Evolutionary conservation across 768 basidiomycete genomes (phyloP), one percentile per base, ranked within the genome.

Genomic region (Phylloporus sp.): DNA sequence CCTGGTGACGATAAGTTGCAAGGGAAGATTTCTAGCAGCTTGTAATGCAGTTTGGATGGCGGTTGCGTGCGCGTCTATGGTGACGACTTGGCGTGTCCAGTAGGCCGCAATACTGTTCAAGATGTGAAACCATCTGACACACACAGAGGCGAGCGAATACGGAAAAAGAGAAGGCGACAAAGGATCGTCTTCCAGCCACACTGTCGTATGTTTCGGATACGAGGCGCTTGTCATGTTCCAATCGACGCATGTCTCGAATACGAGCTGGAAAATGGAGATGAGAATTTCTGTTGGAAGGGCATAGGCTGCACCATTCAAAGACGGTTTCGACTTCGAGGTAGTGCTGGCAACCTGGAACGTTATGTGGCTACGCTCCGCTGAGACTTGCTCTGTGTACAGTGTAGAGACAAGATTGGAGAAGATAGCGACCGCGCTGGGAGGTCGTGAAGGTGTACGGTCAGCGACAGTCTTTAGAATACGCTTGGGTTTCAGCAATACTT

Each of bases 61-160:
- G 21, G 46, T 35, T 29, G 20, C 29, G 17, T 40, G 20, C 27
- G 51, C 40, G 33, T 55, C 57, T 22, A 58, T 37, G 23, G 38
- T 55, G 31, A 58, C 23, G 42, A 58, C 41, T 33, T 46, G 38
- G 34, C 57, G 52, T 24, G 55, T 57, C 57, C 55, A 57, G 43
- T 48, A 57, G 18, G 40, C 52, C 8, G 46, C 42, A n/a, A 46
- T 32, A 10, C 20, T 44, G 23, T 39, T 39, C 38, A 58, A 17
- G 11, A 57, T 43, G 24, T 48, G 57, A 5, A 44, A 35, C 55
- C 55, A 57, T 23, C 53, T 40, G 33, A 39, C 15, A 23, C 57
- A 57, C 17, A 58, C 57, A 6, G 46, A 52, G n/a, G 57, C 53
- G 26, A 31, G 34, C 15, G 43, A 38, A 23, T 47, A 52, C 7